Base-by-base conservation (phyloP, 768 basidiomycete genomes). In the Boletus reticulatus region DNA sequence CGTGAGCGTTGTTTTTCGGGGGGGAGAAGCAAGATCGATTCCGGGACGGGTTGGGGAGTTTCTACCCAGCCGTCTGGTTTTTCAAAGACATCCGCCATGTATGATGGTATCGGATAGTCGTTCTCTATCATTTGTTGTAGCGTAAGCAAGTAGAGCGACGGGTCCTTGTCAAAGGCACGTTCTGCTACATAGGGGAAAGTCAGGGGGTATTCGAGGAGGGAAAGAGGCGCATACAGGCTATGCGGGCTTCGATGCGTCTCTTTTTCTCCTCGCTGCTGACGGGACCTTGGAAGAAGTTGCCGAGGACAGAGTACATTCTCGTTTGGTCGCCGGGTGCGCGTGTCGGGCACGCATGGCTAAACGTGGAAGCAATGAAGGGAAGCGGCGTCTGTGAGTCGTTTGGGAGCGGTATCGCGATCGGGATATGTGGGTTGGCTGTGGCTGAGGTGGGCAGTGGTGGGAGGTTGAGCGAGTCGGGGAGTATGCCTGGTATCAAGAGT, bases 291-390 rank as follows among this genome's bases (percentile, higher is more conserved):
- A 98, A 88, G 66, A 98, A 92, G 0, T 85, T 73, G 62, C 87
- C 85, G 22, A 96, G 78, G 39, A 93, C 87, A 27, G 89, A 91
- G 64, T 94, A 89, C 85, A 98, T 88, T 42, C 85, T 79, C 36
- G 80, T 86, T 50, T 80, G 79, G 61, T 98, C 96, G 1, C 96
- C 97, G 0, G 94, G 95, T 1, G 95, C 94, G 19, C 88, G 84
- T 0, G 94, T 95, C 0, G 95, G 96, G 59, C 90, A 92, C 14
- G 92, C 94, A 74, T 97, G 92, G 54, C 89, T 91, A 75, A 98
- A 99, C 6, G 81, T 91, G 34, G 76, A 87, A 39, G 82, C 82
- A 56, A 85, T 87, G 74, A 82, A 98, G 4, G 84, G 85, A 22
- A 86, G 74, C 24, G 68, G 75, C 2, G 77, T 71, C 19, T 60